Evolutionary conservation across 441 rosid genomes (phyloP), one percentile per base, ranked within the genome.

Genomic region (Erysimum pusillum): DNA sequence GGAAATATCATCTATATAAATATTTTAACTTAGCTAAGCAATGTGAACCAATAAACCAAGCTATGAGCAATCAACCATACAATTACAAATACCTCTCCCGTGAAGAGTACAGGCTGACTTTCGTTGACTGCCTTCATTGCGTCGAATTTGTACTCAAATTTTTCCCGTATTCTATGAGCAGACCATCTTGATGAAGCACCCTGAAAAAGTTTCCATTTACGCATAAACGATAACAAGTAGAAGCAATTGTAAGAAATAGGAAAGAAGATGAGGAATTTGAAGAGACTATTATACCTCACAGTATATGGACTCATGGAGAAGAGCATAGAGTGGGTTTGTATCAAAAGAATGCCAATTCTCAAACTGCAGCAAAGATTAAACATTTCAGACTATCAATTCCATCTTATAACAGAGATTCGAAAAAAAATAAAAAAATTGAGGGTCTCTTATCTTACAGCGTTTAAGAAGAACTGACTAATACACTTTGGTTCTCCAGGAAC

Each of bases 111-210:
- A 18, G 90, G 89, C 11, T 83, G 89, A 7, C 88, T 88, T 83
- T 87, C 97, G 76, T 83, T 85, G 20, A 77, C 87, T 72, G 97
- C 94, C 67, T 34, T 81, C 69, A 87, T 36, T 9, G 98, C 96
- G 83, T 93, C 87, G 74, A 88, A 91, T 75, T 83, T 84, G 74
- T 59, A 69, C 51, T 80, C 90, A 60, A 75, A 15, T 18, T 85
- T 90, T 6, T 65, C 88, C 69, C 80, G 78, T 69, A 88, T 28
- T 83, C 89, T 86, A 61, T 89, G 75, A 63, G 99, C 97, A 71
- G 97, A 85, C 98, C 98, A 93, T 60, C 63, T 81, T 45, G 99
- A 90, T 69, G 97, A 82, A 81, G 86, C 90, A 77, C 96, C 97
- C 97, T 95, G 45, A 67, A 0, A 51, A 66, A 12, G 28, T 60